Percentiles rank a stretch among this genome's conserved stretches.
phyloP scores from a whole-genome alignment of 2,329 filamentous ascomycete species.

The Xylaria sp. region DNA sequence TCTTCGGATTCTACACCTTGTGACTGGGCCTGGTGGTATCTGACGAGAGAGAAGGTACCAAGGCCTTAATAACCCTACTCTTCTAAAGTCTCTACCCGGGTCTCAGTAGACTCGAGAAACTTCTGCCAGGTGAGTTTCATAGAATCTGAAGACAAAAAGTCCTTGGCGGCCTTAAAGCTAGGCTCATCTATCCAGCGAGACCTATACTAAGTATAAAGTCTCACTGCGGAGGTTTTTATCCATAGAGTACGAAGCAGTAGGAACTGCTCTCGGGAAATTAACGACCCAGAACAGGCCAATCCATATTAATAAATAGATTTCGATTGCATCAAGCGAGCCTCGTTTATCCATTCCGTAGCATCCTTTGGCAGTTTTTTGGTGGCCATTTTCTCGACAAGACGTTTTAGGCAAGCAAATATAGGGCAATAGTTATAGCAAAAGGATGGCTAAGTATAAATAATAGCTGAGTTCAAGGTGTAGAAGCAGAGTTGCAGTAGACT shows the following conservation, averaged over 20 bases:
- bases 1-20: neutral
- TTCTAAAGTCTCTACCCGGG: neutral
- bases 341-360: neutral
- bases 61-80: neutral
- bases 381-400: neutral
- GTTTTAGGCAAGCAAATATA: no score
- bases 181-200: neutral
- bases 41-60: neutral
- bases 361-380: neutral
- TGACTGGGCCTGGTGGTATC: constrained; percentile 1
- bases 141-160: neutral
- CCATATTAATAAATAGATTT: neutral
- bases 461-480: no score
- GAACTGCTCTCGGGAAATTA: neutral
- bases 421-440: no score
- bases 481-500: no score
- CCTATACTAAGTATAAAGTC: neutral
- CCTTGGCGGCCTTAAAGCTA: neutral
- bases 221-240: neutral
- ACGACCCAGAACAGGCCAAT: neutral
- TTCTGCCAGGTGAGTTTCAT: neutral
- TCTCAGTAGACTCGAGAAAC: neutral
- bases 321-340: neutral
- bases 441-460: no score
- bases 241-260: neutral